Evolutionary conservation across 2,329 filamentous ascomycete genomes (phyloP).

Genomic region (Talaromyces sp.): DNA sequence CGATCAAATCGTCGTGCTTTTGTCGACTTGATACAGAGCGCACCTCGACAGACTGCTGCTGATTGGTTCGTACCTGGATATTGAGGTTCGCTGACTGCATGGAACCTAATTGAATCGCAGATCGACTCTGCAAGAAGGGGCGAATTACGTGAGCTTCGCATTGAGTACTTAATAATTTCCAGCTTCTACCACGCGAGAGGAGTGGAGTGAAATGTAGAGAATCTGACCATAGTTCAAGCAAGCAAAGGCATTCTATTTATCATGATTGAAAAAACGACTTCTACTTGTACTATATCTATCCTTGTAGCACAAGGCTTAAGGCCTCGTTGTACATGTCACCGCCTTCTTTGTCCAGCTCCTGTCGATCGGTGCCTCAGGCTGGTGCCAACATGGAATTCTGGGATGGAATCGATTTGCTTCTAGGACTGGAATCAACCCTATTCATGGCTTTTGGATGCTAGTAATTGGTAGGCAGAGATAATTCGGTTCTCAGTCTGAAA

Average conservation of each 20-base stretch:
- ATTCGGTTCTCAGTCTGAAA: neutral
- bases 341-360: neutral
- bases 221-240: neutral
- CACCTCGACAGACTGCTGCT: neutral
- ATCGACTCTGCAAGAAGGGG: neutral
- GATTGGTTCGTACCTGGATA: neutral
- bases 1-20: conserved; percentile 55
- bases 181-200: neutral
- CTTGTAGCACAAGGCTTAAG: neutral
- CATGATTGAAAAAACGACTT: neutral
- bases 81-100: neutral
- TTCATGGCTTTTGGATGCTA: neutral
- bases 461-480: neutral
- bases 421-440: no score
- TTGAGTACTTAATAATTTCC: neutral
- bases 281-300: no score
- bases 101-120: no score
- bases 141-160: neutral
- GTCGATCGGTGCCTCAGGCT: neutral
- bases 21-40: conserved; percentile 32
- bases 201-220: neutral
- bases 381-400: neutral
- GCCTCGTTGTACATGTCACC: neutral
- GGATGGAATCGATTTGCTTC: neutral
- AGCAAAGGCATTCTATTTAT: neutral